Evolutionary conservation across 805 yeast genomes (phyloP).

Genomic region (Cyberlindnera nakhonratchasimensis): DNA sequence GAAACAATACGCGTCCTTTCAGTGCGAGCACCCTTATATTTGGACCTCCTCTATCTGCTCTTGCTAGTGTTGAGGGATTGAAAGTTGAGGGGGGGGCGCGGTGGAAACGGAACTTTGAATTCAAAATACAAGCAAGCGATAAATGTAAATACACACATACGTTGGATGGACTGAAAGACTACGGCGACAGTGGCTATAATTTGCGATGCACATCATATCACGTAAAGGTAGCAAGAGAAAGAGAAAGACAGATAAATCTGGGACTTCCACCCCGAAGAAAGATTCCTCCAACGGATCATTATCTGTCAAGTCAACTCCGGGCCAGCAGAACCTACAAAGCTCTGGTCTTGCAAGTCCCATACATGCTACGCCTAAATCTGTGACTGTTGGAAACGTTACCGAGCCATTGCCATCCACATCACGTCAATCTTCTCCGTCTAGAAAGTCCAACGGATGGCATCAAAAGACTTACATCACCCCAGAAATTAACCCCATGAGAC

Average conservation of each 20-base stretch:
- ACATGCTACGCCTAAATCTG: not conserved
- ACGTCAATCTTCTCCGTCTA: constrained; percentile 1
- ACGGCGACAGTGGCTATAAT: too few species aligned
- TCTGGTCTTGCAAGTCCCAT: not conserved
- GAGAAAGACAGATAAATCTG: not conserved
- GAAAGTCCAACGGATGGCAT: not conserved
- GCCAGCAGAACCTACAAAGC: not conserved
- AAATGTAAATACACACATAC: not conserved
- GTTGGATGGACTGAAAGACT: not conserved
- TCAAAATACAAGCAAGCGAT: not conserved
- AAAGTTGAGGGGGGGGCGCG: too few species aligned
- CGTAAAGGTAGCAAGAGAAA: not conserved
- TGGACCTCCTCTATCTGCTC: too few species aligned
- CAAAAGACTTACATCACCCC: constrained; percentile 12
- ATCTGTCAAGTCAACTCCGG: constrained; percentile 3
- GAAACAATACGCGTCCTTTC: too few species aligned
- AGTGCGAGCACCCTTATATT: too few species aligned
- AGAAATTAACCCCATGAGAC: constrained; percentile 10
- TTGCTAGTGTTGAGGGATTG: too few species aligned
- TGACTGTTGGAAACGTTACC: constrained; percentile 1
- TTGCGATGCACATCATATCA: not conserved
- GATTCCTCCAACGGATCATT: not conserved
- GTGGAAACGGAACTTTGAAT: too few species aligned
- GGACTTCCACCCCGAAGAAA: constrained; percentile 5
- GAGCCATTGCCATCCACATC: not conserved